Percentiles rank a stretch among this genome's conserved stretches.
phyloP scores from a whole-genome alignment of 441 rosid species.

The Corymbia calophylla region DNA sequence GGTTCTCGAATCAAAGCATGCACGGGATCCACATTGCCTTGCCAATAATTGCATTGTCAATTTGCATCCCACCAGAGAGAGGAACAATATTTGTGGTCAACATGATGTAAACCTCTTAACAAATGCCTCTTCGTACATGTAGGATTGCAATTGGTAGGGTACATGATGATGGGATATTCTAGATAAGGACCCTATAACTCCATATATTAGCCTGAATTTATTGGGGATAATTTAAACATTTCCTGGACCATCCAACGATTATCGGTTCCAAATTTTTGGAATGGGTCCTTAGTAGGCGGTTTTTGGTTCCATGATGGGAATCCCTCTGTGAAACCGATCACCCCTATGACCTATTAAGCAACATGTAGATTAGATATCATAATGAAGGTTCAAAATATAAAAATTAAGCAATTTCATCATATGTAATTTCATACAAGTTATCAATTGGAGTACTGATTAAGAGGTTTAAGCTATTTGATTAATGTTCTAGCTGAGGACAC shows the following conservation, averaged over 20 bases:
- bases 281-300: no score
- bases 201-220: background rate
- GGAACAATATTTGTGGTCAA: background rate
- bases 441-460: background rate
- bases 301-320: no score
- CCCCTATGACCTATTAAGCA: background rate
- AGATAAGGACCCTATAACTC: background rate
- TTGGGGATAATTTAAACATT: background rate
- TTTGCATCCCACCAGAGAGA: rapidly evolving
- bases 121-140: background rate
- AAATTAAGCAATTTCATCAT: no score
- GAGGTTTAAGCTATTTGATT: background rate
- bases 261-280: no score
- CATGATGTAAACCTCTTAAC: background rate
- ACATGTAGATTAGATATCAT: background rate
- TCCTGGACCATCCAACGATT: no score
- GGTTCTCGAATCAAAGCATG: rapidly evolving
- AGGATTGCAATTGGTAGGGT: background rate
- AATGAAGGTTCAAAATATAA: background rate
- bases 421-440: background rate
- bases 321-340: no score
- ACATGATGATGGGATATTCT: no score
- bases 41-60: background rate
- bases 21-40: background rate
- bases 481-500: background rate